Percentiles rank a stretch among this genome's conserved stretches.
Evolutionary conservation across 805 yeast species (phyloP).

Genomic region (Metschnikowia anglica): DNA sequence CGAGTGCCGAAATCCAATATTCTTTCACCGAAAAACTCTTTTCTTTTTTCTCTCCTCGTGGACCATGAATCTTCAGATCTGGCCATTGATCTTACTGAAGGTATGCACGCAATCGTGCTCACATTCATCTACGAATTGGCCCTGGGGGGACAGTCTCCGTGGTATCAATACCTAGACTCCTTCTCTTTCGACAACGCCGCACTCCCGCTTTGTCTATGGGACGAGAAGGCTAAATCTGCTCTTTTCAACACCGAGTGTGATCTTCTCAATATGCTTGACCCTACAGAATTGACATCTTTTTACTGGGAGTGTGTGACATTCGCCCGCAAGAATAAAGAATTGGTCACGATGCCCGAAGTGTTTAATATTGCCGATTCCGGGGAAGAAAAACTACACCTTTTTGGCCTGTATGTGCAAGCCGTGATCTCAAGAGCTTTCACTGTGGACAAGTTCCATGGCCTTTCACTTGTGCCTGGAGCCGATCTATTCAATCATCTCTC

Average conservation of each 20-base stretch:
- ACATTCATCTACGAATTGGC: constrained; percentile 71
- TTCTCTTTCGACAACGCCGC: constrained; percentile 42
- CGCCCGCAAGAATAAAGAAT: constrained; percentile 31
- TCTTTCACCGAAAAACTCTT: constrained; percentile 57
- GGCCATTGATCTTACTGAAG: constrained; percentile 41
- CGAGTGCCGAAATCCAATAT: constrained; percentile 62
- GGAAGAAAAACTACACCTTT: constrained; percentile 36
- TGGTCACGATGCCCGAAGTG: constrained; percentile 39
- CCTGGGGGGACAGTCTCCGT: constrained; percentile 66
- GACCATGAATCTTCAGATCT: constrained; percentile 43
- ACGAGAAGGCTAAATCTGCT: constrained; percentile 42
- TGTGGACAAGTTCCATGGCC: constrained; percentile 70
- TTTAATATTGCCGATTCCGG: constrained; percentile 20
- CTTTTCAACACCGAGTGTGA: constrained; percentile 64
- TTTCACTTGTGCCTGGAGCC: constrained; percentile 86
- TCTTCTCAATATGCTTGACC: constrained; percentile 57
- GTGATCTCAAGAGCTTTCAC: constrained; percentile 79
- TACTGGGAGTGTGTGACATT: constrained; percentile 42
- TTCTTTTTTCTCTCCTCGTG: constrained; percentile 61
- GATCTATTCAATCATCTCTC: constrained; percentile 78
- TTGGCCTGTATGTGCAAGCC: constrained; percentile 58
- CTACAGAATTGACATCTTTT: constrained; percentile 40
- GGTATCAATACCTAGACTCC: constrained; percentile 65
- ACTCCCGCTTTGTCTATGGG: constrained; percentile 69
- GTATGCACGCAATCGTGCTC: constrained; percentile 64